Evolutionary conservation across 1,284 basidiomycete species (phyloP), one percentile per base, ranked within the genome.

Genomic region (Malassezia psittaci): DNA sequence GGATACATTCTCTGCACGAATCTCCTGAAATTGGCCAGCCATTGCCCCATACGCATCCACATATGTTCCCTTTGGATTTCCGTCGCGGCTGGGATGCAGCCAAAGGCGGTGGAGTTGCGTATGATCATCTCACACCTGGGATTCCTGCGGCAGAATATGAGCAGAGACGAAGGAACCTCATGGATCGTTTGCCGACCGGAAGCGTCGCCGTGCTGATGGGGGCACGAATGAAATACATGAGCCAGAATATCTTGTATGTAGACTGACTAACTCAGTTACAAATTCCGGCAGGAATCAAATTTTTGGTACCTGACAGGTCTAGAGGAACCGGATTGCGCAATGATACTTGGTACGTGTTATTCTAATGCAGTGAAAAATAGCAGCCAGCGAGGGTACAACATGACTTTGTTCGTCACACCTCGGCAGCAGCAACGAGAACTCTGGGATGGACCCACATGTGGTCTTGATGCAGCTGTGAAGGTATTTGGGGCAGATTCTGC

Each of bases 321-420:
- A 69, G 83, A 90, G 59, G 93, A 96, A 75, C 88, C 90, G 0
- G 86, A 94, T 59, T 83, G 90, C 12, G 90, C 88, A 0, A 78
- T 96, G 24, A 79, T 96, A 34, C 52, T 74, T 6, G 65, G 64
- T 19, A 12, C 61, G 9, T 63, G 55, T 8, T 79, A 80, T 24
- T 2, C 36, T 34, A 32, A 32, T 42, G 41, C 40, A 49, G 54
- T 40, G 4, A 47, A 51, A 24, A 21, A 51, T 38, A 42, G 40
- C 32, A 33, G 21, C 3, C 76, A 83, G 0, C 79, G 83, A 62
- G 90, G 90, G 0, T 96, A 93, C 77, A 81, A 80, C 59, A 91
- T 91, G 86, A 85, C 84, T 0, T 77, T 98, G 45, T 98, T 96
- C 73, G 54, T 70, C 0, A 78, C 80, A 1, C 85, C 87, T 10